Base-by-base conservation (phyloP, 176 grass and related monocot species). In the Bothriochloa decipiens region DNA sequence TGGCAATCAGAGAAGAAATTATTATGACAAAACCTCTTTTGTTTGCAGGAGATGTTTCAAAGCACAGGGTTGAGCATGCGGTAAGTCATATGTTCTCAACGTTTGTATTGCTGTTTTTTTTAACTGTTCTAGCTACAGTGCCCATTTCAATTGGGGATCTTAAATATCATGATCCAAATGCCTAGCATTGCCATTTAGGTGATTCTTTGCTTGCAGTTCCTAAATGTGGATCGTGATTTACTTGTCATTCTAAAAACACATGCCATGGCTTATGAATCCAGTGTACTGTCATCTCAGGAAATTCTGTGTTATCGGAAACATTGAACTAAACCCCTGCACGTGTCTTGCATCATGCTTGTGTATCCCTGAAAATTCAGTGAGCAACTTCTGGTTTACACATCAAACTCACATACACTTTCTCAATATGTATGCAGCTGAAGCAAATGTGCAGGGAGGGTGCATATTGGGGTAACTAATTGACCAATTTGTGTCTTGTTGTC, bases 361-460 rank as follows among this genome's bases (percentile, higher is more conserved):
- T 43, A 47, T 47, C 45, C 1, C 45, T 47, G 45, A 47, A 47
- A 47, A 15, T 15, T 47, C 45, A 15, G 12, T 15, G 3, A 47
- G 13, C 12, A 47, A 47, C 13, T 47, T 47, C 12, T 14, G 45
- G 13, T 47, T 15, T 47, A 47, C 5, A 52, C 49, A 52, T 18
- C 16, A 52, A 52, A 52, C 16, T 18, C 16, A 18, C 16, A 18
- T 47, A 15, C 45, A 52, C 49, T 52, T 52, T 52, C 49, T 52
- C 15, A 52, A 52, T 52, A 52, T 66, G 33, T 58, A 36, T 87
- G 47, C 88, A 97, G 95, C 66, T 97, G 72, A 88, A 95, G 82
- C 91, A 92, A 20, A 95, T 95, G 84, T 89, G 84, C 78, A 91
- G 82, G 80, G 95, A 97, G 88, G 92, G 92, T 72, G 92, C 87